These are phyloP conservation scores for Microbotryum violaceum DNA, from an alignment of 1,284 basidiomycete genomes.

Conservation along the genomic window DNA sequence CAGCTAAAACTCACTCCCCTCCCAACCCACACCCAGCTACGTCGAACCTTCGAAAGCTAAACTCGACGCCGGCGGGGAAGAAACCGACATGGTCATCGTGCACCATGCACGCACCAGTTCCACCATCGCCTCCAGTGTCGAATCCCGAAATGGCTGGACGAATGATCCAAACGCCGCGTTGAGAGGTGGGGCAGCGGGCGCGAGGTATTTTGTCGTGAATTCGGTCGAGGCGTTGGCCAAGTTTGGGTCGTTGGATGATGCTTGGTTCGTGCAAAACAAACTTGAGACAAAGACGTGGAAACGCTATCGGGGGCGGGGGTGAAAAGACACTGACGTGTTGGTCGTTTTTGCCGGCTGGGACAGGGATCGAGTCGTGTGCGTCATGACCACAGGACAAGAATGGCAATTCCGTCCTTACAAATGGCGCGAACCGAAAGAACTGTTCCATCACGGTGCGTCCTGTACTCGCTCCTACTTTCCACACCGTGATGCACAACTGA, in stretches of 20 bases:
- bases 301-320: no score
- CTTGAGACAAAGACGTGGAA: slow-evolving; percentile 2
- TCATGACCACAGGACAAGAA: slow-evolving; percentile 92
- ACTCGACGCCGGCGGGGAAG: neutral
- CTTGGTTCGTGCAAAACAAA: slow-evolving; percentile 51
- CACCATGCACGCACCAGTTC: slow-evolving; percentile 45
- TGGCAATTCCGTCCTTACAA: slow-evolving; percentile 98
- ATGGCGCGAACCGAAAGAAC: slow-evolving; percentile 81
- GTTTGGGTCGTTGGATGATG: slow-evolving; percentile 64
- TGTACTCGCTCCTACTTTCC: neutral
- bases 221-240: slow-evolving; percentile 83
- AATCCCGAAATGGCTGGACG: neutral
- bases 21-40: slow-evolving; percentile 4
- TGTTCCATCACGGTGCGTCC: slow-evolving; percentile 80
- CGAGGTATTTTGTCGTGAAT: slow-evolving; percentile 68
- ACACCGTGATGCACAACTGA: slow-evolving; percentile 4
- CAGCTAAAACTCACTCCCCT: slow-evolving; percentile 6
- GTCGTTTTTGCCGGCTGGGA: neutral
- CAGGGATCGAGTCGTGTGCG: slow-evolving; percentile 84
- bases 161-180: slow-evolving; percentile 12
- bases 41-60: neutral
- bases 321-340: no score
- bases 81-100: slow-evolving; percentile 64
- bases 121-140: slow-evolving; percentile 4
- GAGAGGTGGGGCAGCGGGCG: no score